Percentiles rank a stretch among this genome's conserved stretches.
These are phyloP conservation scores for Citrus glauca DNA, from an alignment of 345 rosid species.

Conservation along the genomic window DNA sequence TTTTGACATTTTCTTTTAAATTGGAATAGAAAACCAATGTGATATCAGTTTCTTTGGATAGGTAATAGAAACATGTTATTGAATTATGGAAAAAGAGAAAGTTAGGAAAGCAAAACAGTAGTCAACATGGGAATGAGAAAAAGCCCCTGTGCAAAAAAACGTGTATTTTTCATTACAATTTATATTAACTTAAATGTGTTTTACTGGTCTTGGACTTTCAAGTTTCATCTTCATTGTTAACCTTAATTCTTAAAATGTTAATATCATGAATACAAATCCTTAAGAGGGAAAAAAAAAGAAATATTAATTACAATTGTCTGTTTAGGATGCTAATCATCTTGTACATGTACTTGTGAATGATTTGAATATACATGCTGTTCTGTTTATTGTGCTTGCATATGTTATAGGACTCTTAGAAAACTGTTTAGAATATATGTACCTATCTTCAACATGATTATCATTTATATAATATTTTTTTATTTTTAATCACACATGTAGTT, in stretches of 20 bases:
- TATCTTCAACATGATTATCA: not conserved
- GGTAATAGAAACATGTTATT: not conserved
- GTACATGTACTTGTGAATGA: not conserved
- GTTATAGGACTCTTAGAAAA: not conserved
- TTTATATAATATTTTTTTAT: not conserved
- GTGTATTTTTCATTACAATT: too few relatives aligned
- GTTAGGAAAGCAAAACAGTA: not conserved
- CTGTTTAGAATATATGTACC: not conserved
- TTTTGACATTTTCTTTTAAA: not conserved
- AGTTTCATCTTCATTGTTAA: not conserved
- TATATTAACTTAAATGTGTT: not conserved
- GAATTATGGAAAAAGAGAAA: not conserved
- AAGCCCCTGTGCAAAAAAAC: not conserved
- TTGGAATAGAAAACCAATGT: not conserved
- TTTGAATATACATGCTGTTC: not conserved
- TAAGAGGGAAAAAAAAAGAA: not conserved
- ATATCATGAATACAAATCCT: not conserved
- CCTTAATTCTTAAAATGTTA: not conserved
- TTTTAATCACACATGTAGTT: not conserved
- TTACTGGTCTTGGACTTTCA: not conserved
- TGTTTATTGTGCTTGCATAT: not conserved
- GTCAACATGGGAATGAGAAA: too few relatives aligned
- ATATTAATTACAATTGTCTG: not conserved
- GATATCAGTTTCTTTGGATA: not conserved
- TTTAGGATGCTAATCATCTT: not conserved